A percentile compares a stretch with the other conserved stretches of the same genome.
phyloP scores from a whole-genome alignment of 108 stramenopile genomes.

The Nannochloropsis gaditana region DNA sequence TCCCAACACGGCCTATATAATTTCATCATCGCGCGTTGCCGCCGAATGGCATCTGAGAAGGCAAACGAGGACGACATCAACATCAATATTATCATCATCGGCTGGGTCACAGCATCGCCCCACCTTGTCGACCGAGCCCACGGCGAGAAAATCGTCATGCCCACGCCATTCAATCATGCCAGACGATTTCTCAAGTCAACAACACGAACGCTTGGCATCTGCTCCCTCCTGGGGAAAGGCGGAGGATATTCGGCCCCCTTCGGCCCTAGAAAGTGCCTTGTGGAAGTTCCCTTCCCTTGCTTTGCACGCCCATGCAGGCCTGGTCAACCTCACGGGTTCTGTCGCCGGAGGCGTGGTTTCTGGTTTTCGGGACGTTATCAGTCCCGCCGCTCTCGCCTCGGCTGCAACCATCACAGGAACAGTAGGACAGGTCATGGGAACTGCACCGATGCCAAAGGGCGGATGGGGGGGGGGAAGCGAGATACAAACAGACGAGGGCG shows the following conservation, averaged over 20 bases:
- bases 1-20: background rate
- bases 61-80: background rate
- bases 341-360: background rate
- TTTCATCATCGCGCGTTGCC: background rate
- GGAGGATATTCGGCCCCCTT: background rate
- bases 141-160: background rate
- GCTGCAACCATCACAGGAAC: background rate
- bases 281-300: background rate
- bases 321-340: background rate
- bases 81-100: background rate
- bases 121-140: background rate
- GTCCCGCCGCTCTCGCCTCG: background rate
- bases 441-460: background rate
- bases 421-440: background rate
- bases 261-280: background rate
- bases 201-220: background rate
- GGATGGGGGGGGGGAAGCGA: background rate
- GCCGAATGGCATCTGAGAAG: background rate
- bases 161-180: background rate
- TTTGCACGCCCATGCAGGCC: background rate
- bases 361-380: background rate
- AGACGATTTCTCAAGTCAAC: slow-evolving; percentile 17
- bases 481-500: too few relatives aligned
- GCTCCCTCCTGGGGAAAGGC: background rate
- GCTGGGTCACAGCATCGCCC: background rate